phyloP scores from a whole-genome alignment of 2,329 filamentous ascomycete species.

The Trichoderma harzianum region DNA sequence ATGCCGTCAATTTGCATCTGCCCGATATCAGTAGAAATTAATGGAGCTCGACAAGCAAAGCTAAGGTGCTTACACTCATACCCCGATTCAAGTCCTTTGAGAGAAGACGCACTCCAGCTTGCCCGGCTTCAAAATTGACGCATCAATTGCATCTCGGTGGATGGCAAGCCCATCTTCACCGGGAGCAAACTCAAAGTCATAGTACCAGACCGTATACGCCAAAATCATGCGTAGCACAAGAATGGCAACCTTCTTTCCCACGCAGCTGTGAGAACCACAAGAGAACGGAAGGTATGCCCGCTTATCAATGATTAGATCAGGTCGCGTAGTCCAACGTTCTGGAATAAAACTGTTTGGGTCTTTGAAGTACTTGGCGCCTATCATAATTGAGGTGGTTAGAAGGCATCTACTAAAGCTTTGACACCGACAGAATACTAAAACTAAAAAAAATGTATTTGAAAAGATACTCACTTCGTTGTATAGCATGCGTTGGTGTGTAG shows the following conservation, averaged over 20 bases:
- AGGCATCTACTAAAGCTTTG: too few relatives aligned
- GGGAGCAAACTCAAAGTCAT: constrained; percentile 14
- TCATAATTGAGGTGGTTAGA: neutral
- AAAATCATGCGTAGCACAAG: neutral
- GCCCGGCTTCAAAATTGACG: constrained; percentile 9
- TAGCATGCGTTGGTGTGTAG: neutral
- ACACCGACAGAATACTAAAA: neutral
- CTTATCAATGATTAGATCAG: constrained; percentile 23
- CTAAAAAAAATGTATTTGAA: too few relatives aligned
- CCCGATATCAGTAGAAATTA: too few relatives aligned
- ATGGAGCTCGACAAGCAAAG: neutral
- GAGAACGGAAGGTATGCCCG: constrained; percentile 19
- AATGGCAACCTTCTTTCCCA: constrained; percentile 9
- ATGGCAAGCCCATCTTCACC: constrained; percentile 12
- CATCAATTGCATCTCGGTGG: neutral
- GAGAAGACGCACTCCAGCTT: neutral
- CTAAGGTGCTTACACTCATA: neutral
- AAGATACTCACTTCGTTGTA: neutral
- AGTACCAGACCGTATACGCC: constrained; percentile 15
- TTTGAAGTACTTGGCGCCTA: constrained; percentile 30
- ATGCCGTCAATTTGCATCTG: neutral
- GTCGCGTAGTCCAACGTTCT: constrained; percentile 25
- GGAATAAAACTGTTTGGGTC: constrained; percentile 22
- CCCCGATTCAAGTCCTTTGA: neutral
- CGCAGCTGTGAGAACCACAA: constrained; percentile 17